Evolutionary conservation across 768 basidiomycete species (phyloP).

Genomic region (Porpolomopsis calyptriformis): DNA sequence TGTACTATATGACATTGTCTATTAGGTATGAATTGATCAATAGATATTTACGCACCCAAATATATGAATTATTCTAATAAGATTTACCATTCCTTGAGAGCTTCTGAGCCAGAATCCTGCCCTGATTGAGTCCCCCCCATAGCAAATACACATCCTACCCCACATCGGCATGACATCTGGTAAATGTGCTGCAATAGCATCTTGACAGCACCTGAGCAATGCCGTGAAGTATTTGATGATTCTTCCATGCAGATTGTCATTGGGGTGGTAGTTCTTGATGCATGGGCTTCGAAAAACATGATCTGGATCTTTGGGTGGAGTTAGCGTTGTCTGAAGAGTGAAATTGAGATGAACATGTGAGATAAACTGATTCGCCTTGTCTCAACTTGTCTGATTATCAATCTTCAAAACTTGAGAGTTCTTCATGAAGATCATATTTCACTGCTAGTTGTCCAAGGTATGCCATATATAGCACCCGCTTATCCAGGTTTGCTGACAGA

Average conservation of each 20-base stretch:
- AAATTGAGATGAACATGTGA: conserved; percentile 6
- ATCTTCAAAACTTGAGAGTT: conserved; percentile 4
- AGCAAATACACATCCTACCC: conserved; percentile 18
- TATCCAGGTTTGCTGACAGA: conserved; percentile 22
- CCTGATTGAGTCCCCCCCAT: conserved; percentile 18
- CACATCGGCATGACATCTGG: conserved; percentile 14
- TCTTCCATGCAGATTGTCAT: conserved; percentile 4
- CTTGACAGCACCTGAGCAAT: conserved; percentile 4
- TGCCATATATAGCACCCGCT: conserved; percentile 15
- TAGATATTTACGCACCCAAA: conserved; percentile 3
- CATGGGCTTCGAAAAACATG: conserved; percentile 12
- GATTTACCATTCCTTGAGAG: not conserved
- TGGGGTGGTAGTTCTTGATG: not conserved
- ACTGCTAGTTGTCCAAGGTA: conserved; percentile 19
- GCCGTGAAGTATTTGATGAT: conserved; percentile 15
- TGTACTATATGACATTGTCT: not conserved
- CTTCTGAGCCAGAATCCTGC: not conserved
- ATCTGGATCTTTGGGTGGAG: conserved; percentile 10
- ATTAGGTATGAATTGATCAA: no score
- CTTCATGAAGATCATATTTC: conserved; percentile 17
- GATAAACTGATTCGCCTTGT: conserved; percentile 5
- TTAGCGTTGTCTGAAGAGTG: not conserved
- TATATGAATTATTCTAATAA: not conserved
- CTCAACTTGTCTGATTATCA: not conserved
- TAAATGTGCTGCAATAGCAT: conserved; percentile 5